Base-by-base conservation (phyloP, 352 stramenopile genomes). In the Globisporangium solare region DNA sequence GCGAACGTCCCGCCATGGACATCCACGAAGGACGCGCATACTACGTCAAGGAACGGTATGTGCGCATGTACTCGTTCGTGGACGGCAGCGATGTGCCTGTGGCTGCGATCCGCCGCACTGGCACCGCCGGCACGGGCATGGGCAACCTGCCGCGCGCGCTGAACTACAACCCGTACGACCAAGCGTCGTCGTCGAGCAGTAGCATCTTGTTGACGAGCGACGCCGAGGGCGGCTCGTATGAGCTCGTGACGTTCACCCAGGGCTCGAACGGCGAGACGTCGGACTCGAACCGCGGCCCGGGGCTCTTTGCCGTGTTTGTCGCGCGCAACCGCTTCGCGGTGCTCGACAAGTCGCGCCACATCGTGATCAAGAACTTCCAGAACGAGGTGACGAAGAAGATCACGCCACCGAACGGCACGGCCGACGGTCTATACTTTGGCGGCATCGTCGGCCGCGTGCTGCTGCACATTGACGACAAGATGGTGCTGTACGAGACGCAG, bases 301-400 rank as follows among this genome's bases (percentile, higher is more conserved):
- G 92, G n/a, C 72, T 99, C 49, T 94, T 95, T 48, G 97, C 92
- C 31, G 95, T 98, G 18, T 99, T 99, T 70, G 83, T 99, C 20
- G 94, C 95, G 40, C 88, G 96, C 59, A 99, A 99, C 76, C 89
- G 97, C 56, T 99, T 99, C 64, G 97, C 96, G 18, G 92, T 99
- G 22, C 83, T 99, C 32, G 97, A 99, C 75, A 98, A 98, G 67
- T 95, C 81, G 59, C 79, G 84, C 24, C 83, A 99, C 72, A 98
- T 99, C 71, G 77, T 99, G 39, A 97, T 99, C 64, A 99, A 99
- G 79, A 99, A 99, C 74, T 89, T 99, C 55, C 89, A 98, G 67
- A 99, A 99, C 73, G 95, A 99, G 73, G 97, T 98, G 21, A 98
- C 94, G 24, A 99, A 99, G 78, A 95, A 96, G 68, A 93, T 99